Conservation (phyloP, 306 rosid species). For the Medicago truncatula region DNA sequence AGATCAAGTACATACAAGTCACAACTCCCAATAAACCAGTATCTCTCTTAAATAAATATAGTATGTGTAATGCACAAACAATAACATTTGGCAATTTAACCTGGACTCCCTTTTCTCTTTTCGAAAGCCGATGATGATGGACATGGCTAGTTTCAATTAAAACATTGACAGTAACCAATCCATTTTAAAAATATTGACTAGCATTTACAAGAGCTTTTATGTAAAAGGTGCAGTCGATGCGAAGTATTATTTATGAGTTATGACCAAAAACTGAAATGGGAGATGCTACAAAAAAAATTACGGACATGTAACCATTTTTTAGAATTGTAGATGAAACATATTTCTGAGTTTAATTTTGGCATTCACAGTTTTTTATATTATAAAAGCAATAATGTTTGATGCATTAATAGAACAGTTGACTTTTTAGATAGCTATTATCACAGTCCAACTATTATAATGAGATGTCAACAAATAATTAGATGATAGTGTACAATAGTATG, state of each 20-base stretch:
- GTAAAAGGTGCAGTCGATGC: neutral
- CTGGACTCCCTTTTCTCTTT: constrained; percentile 11
- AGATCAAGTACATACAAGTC: constrained; percentile 28
- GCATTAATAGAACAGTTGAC: neutral
- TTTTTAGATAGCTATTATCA: neutral
- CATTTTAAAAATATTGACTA: neutral
- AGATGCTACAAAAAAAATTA: constrained; percentile 10
- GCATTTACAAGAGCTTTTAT: neutral
- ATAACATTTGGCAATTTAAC: neutral
- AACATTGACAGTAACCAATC: neutral
- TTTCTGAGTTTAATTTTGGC: constrained; percentile 1
- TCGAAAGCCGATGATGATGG: neutral
- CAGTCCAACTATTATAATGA: constrained; percentile 14
- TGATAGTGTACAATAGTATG: neutral
- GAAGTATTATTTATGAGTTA: constrained; percentile 7
- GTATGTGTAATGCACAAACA: neutral
- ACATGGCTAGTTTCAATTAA: neutral
- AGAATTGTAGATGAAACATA: constrained; percentile 17
- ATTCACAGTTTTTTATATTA: neutral
- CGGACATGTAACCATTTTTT: neutral
- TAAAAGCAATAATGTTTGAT: neutral
- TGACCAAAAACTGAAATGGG: neutral
- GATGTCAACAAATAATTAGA: constrained; percentile 11
- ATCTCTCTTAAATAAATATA: neutral
- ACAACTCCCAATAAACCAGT: constrained; percentile 24